phyloP scores from a whole-genome alignment of 1,284 basidiomycete genomes.

The Chalciporus sp. region DNA sequence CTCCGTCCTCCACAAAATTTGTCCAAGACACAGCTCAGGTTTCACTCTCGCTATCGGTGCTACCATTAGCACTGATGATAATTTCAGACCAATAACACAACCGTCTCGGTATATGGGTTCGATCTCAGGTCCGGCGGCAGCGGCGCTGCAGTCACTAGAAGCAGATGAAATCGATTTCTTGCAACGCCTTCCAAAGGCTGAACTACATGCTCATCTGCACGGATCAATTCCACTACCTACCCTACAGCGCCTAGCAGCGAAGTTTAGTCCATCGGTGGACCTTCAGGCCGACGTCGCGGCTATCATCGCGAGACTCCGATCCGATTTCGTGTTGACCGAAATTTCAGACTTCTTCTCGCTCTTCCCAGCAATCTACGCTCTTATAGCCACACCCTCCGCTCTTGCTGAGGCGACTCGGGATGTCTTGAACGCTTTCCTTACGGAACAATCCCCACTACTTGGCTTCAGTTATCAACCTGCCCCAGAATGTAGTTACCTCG shows the following conservation, averaged over 20 bases:
- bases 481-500: slow-evolving; percentile 63
- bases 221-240: slow-evolving; percentile 73
- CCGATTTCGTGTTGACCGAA: slow-evolving; percentile 52
- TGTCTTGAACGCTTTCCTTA: slow-evolving; percentile 64
- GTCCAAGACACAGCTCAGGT: background rate
- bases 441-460: slow-evolving; percentile 19
- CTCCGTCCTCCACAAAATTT: background rate
- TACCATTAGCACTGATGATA: background rate
- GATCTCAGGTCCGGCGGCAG: slow-evolving; percentile 33
- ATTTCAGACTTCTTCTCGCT: slow-evolving; percentile 73
- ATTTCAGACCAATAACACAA: background rate
- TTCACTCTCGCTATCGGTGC: background rate
- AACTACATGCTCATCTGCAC: slow-evolving; percentile 82
- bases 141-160: slow-evolving; percentile 56
- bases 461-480: slow-evolving; percentile 32
- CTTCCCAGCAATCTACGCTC: slow-evolving; percentile 76
- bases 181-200: slow-evolving; percentile 68
- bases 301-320: slow-evolving; percentile 39
- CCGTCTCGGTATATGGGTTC: background rate
- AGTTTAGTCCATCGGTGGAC: slow-evolving; percentile 35
- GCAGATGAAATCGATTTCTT: slow-evolving; percentile 59
- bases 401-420: slow-evolving; percentile 59
- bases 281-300: slow-evolving; percentile 13
- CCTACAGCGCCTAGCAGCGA: slow-evolving; percentile 66
- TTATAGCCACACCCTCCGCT: slow-evolving; percentile 61